Evolutionary conservation across 1,139 yeast genomes (phyloP).

Genomic region (Debaryomycetaceae sp.): DNA sequence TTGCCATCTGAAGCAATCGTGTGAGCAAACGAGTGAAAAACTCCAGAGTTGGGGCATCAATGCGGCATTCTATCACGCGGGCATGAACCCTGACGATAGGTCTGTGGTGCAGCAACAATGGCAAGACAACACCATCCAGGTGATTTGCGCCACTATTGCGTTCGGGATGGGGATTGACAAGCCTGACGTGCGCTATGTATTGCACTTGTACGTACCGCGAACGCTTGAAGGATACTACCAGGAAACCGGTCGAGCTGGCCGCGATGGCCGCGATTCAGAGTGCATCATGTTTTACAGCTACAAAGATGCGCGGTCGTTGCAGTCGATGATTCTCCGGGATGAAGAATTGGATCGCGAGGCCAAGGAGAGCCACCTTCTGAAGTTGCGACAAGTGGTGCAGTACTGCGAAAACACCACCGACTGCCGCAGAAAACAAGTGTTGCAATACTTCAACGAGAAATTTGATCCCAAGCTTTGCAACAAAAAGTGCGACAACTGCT

Average conservation of each 20-base stretch:
- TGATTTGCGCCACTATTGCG: slow-evolving; percentile 95
- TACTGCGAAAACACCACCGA: slow-evolving; percentile 90
- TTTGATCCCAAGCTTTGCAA: slow-evolving; percentile 66
- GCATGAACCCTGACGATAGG: slow-evolving; percentile 78
- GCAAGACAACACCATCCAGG: slow-evolving; percentile 70
- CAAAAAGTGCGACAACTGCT: slow-evolving; percentile 84
- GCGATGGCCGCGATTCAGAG: slow-evolving; percentile 81
- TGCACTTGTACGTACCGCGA: slow-evolving; percentile 85
- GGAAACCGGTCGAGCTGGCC: slow-evolving; percentile 98
- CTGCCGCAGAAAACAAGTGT: slow-evolving; percentile 83
- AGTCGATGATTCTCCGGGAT: slow-evolving; percentile 74
- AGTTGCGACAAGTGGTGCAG: slow-evolving; percentile 78
- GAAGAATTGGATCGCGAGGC: slow-evolving; percentile 59
- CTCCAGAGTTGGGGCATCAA: slow-evolving; percentile 57
- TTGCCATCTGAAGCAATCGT: slow-evolving; percentile 84
- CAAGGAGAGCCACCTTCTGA: slow-evolving; percentile 72
- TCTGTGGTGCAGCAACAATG: slow-evolving; percentile 67
- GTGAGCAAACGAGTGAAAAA: slow-evolving; percentile 75
- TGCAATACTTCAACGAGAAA: slow-evolving; percentile 83
- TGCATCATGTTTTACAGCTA: slow-evolving; percentile 80
- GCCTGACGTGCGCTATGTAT: slow-evolving; percentile 88
- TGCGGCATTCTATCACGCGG: slow-evolving; percentile 87
- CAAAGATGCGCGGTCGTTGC: slow-evolving; percentile 71
- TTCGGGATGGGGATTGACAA: slow-evolving; percentile 99
- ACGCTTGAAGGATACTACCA: slow-evolving; percentile 94